phyloP scores from a whole-genome alignment of 805 yeast genomes.

The Ogataea naganishii region DNA sequence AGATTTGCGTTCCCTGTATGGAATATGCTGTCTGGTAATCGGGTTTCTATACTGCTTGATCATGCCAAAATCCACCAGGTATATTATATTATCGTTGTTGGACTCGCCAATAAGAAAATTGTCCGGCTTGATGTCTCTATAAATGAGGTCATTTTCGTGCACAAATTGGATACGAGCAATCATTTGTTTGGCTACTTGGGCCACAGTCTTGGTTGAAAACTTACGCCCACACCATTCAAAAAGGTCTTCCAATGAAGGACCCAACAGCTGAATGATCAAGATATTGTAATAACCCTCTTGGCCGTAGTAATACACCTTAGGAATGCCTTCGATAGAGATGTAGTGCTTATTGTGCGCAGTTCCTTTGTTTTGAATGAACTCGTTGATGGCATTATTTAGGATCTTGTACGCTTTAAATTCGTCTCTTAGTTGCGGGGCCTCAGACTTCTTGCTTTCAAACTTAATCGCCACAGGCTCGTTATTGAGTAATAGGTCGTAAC shows the following conservation, averaged over 20 bases:
- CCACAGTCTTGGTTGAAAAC: slow-evolving; percentile 64
- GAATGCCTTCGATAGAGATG: slow-evolving; percentile 47
- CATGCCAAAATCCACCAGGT: slow-evolving; percentile 80
- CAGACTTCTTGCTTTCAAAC: slow-evolving; percentile 73
- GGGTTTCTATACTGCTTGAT: slow-evolving; percentile 81
- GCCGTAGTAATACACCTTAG: slow-evolving; percentile 79
- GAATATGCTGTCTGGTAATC: slow-evolving; percentile 70
- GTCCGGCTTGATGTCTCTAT: slow-evolving; percentile 80
- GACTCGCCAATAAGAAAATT: slow-evolving; percentile 71
- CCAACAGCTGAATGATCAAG: slow-evolving; percentile 68
- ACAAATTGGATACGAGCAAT: slow-evolving; percentile 61
- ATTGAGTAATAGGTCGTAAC: slow-evolving; percentile 61
- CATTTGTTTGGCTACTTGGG: slow-evolving; percentile 73
- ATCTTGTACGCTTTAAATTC: slow-evolving; percentile 74
- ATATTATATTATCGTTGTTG: slow-evolving; percentile 43
- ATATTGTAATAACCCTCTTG: slow-evolving; percentile 80
- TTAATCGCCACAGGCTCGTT: slow-evolving; percentile 62
- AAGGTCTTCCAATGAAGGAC: slow-evolving; percentile 76
- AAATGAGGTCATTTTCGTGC: slow-evolving; percentile 69
- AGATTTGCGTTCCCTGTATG: slow-evolving; percentile 73
- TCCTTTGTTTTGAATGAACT: too few relatives aligned
- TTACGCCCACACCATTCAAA: slow-evolving; percentile 84
- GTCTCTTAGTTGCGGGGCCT: slow-evolving; percentile 77
- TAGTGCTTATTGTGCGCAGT: too few relatives aligned
- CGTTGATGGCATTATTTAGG: slow-evolving; percentile 43